phyloP scores from a whole-genome alignment of 805 yeast genomes.

The Crinitomyces ghanaensis region DNA sequence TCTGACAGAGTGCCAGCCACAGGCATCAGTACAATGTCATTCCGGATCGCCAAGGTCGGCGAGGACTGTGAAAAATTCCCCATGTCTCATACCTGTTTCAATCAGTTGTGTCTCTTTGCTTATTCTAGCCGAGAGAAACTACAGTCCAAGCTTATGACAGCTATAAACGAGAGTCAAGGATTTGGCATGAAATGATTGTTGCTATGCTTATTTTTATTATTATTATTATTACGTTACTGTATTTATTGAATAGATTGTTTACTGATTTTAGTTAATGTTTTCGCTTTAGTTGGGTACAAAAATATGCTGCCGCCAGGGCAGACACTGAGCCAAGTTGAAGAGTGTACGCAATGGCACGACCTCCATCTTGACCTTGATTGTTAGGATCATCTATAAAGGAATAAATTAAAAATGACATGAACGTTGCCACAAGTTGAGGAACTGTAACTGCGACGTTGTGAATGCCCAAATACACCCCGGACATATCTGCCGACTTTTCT shows the following conservation, averaged over 20 bases:
- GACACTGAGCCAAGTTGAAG: slow-evolving; percentile 28
- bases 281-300: too few species aligned
- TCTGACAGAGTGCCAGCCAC: slow-evolving; percentile 89
- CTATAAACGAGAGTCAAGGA: slow-evolving; percentile 73
- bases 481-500: slow-evolving; percentile 11
- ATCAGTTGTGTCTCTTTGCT: slow-evolving; percentile 68
- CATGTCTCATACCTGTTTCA: slow-evolving; percentile 88
- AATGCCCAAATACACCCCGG: slow-evolving; percentile 30
- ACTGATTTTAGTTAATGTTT: too few species aligned
- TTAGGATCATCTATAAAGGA: slow-evolving; percentile 15
- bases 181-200: slow-evolving; percentile 76
- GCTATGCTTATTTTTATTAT: too few species aligned
- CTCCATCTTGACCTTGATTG: slow-evolving; percentile 20
- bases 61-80: slow-evolving; percentile 49
- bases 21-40: slow-evolving; percentile 64
- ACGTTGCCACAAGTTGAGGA: slow-evolving; percentile 30
- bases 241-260: too few species aligned
- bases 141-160: slow-evolving; percentile 45
- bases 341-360: slow-evolving; percentile 27
- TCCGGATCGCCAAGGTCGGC: slow-evolving; percentile 53
- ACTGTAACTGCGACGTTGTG: slow-evolving; percentile 30
- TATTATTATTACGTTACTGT: too few species aligned
- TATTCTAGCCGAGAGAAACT: slow-evolving; percentile 49
- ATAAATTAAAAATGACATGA: slow-evolving; percentile 28
- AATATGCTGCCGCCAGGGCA: slow-evolving; percentile 26